These are phyloP conservation scores for Schwanniomyces etchellsii DNA, from an alignment of 1,139 yeast genomes.

Conservation along the genomic window DNA sequence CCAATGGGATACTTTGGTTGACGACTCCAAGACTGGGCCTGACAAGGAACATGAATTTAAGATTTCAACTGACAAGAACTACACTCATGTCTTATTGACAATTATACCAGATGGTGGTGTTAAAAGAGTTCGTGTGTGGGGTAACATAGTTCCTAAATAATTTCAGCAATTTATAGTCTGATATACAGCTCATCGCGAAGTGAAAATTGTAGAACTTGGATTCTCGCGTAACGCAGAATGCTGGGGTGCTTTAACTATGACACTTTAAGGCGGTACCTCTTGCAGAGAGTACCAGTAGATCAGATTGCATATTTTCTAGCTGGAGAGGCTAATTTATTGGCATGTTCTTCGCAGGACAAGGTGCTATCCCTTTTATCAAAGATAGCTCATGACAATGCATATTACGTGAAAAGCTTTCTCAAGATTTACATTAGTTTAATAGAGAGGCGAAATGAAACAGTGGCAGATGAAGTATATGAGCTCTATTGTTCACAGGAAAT, in stretches of 20 bases:
- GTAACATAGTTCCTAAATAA: constrained; percentile 31
- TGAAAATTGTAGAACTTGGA: not conserved
- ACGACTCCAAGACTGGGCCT: constrained; percentile 67
- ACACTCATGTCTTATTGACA: constrained; percentile 68
- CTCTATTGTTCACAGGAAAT: constrained; percentile 34
- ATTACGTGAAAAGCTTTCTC: constrained; percentile 44
- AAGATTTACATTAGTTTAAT: constrained; percentile 31
- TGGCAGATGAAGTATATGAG: constrained; percentile 48
- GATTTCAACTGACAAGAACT: constrained; percentile 20
- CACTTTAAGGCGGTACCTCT: not conserved
- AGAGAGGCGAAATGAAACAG: constrained; percentile 23
- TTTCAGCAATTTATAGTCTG: constrained; percentile 1
- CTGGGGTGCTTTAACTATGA: not conserved
- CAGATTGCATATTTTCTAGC: constrained; percentile 5
- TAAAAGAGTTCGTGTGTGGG: constrained; percentile 80
- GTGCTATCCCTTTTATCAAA: constrained; percentile 7
- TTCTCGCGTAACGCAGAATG: constrained; percentile 1
- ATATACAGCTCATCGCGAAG: no score
- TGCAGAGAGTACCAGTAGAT: constrained; percentile 13
- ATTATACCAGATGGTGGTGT: constrained; percentile 97
- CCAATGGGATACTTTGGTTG: constrained; percentile 63
- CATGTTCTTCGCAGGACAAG: not conserved
- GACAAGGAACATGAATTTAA: constrained; percentile 68
- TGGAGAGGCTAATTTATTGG: not conserved
- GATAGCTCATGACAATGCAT: constrained; percentile 33